Evolutionary conservation across 2,329 filamentous ascomycete species (phyloP).

Genomic region (Raffaelea deltoideospora): DNA sequence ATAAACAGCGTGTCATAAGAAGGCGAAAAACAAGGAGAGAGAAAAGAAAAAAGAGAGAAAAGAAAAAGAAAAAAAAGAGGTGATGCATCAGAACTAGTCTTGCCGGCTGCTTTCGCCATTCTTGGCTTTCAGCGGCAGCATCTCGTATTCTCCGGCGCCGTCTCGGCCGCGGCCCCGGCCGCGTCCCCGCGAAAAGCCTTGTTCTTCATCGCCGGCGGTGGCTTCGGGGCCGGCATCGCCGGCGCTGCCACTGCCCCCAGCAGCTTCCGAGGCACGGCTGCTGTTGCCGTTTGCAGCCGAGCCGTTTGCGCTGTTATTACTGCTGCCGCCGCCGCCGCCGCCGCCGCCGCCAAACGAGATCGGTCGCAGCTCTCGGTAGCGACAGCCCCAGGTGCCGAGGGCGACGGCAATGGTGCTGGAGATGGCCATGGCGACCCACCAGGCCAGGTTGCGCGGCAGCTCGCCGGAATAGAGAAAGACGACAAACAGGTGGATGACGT

Average conservation of each 20-base stretch:
- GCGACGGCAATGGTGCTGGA: conserved; percentile 32
- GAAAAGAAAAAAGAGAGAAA: neutral
- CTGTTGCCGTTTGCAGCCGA: conserved; percentile 1
- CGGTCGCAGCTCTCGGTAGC: conserved; percentile 74
- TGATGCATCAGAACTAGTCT: neutral
- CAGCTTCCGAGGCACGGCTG: too few relatives aligned
- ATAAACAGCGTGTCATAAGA: too few relatives aligned
- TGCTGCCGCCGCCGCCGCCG: conserved; percentile 7
- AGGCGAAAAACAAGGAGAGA: neutral
- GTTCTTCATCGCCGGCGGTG: conserved; percentile 25
- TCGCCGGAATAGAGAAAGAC: conserved; percentile 61
- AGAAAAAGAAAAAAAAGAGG: neutral
- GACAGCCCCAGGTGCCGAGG: conserved; percentile 80
- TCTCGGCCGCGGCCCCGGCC: conserved; percentile 38
- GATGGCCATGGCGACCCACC: conserved; percentile 55
- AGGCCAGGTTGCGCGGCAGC: conserved; percentile 64
- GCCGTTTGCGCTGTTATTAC: conserved; percentile 4
- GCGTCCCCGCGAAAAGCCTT: conserved; percentile 33
- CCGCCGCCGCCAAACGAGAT: conserved; percentile 64
- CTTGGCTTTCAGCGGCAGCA: conserved; percentile 39
- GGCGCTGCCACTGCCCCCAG: too few relatives aligned
- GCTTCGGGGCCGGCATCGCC: conserved; percentile 6
- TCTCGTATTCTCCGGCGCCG: conserved; percentile 48
- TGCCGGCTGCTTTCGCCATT: conserved; percentile 1
- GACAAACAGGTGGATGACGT: conserved; percentile 18